Percentiles rank a stretch among this genome's conserved stretches.
phyloP scores from a whole-genome alignment of 2,329 filamentous ascomycete genomes.

The Chaetoscypha palmicola region DNA sequence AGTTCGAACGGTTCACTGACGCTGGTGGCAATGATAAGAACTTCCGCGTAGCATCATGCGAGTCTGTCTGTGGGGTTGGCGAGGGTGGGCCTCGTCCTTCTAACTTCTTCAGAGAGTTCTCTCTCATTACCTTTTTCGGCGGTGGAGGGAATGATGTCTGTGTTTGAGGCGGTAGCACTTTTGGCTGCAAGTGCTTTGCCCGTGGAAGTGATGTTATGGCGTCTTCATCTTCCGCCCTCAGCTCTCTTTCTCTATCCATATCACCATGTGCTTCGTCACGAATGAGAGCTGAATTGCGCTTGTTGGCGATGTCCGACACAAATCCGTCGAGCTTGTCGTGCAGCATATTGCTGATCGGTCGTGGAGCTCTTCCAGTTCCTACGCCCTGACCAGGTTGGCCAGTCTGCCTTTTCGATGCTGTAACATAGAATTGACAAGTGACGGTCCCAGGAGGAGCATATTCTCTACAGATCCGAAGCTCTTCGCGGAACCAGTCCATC shows the following conservation, averaged over 20 bases:
- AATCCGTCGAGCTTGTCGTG: constrained; percentile 85
- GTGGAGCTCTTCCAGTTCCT: constrained; percentile 44
- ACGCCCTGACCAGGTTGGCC: constrained; percentile 32
- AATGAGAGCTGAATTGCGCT: constrained; percentile 79
- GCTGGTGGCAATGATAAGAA: constrained; percentile 23
- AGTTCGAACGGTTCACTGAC: constrained; percentile 1
- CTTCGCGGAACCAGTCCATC: constrained; percentile 97
- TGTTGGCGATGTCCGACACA: constrained; percentile 78
- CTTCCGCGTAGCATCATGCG: constrained; percentile 36
- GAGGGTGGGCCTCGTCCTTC: constrained; percentile 38
- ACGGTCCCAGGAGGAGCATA: constrained; percentile 82
- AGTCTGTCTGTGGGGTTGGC: constrained; percentile 28
- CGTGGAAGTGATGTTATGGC: constrained; percentile 74
- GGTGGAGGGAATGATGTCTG: constrained; percentile 28
- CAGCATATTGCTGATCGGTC: constrained; percentile 67
- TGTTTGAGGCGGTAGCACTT: constrained; percentile 31
- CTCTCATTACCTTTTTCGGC: constrained; percentile 27
- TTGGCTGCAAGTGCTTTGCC: constrained; percentile 54
- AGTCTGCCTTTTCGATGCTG: constrained; percentile 52
- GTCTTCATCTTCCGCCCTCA: constrained; percentile 78
- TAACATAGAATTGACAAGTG: constrained; percentile 92
- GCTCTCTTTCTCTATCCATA: constrained; percentile 67
- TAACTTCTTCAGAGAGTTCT: constrained; percentile 40
- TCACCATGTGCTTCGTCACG: constrained; percentile 75
- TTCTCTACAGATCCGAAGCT: constrained; percentile 85